A percentile compares a stretch with the other conserved stretches of the same genome.
Conservation (phyloP, 129 eudicot species). For the Heracleum sosnowskyi region DNA sequence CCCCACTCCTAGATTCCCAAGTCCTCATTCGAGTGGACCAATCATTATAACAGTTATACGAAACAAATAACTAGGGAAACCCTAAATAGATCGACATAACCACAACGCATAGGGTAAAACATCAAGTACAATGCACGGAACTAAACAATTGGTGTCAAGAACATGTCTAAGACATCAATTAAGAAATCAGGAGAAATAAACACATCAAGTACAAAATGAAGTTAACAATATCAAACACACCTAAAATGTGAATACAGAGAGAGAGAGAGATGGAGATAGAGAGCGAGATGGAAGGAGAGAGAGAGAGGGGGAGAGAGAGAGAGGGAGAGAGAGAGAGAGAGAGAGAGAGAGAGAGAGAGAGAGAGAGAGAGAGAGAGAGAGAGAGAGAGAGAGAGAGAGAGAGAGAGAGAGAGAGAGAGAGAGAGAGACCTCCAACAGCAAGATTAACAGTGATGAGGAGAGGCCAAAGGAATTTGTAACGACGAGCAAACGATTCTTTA, state of each 20-base stretch:
- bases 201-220: neutral
- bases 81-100: neutral
- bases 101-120: neutral
- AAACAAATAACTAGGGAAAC: neutral
- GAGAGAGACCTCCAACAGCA: slow-evolving; percentile 48
- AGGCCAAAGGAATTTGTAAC: slow-evolving; percentile 68
- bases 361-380: neutral
- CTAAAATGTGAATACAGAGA: too few relatives aligned
- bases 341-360: slow-evolving; percentile 6
- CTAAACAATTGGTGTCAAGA: neutral
- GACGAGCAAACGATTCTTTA: slow-evolving; percentile 53
- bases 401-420: neutral
- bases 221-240: too few relatives aligned
- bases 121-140: neutral
- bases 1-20: too few relatives aligned
- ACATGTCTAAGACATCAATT: neutral
- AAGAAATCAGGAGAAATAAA: neutral
- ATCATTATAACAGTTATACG: too few relatives aligned
- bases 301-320: neutral
- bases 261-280: neutral
- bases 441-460: slow-evolving; percentile 60
- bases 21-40: too few relatives aligned
- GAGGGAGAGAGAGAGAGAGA: neutral
- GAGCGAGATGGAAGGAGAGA: neutral
- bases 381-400: neutral